phyloP scores from a whole-genome alignment of 768 basidiomycete species.

The Psilocybe cubensis region DNA sequence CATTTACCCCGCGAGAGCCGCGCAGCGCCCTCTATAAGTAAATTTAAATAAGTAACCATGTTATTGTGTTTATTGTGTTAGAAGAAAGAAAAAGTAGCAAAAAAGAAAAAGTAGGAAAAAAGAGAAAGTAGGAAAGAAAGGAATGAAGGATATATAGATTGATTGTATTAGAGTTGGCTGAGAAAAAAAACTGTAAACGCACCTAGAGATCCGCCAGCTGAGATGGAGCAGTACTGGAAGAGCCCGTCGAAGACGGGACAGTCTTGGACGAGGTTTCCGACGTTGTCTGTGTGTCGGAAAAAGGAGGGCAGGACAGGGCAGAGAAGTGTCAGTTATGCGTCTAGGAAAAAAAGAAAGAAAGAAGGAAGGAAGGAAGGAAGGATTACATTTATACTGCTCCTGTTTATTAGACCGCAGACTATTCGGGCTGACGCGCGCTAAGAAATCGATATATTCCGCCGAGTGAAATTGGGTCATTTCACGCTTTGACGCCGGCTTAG shows the following conservation, averaged over 20 bases:
- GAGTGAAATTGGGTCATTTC: constrained; percentile 99
- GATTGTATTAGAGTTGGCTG: constrained; percentile 1
- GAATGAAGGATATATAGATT: too few relatives aligned
- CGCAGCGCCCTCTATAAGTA: constrained; percentile 98
- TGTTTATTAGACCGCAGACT: constrained; percentile 93
- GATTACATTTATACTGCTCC: constrained; percentile 97
- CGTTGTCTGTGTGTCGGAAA: constrained; percentile 69
- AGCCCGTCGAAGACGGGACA: constrained; percentile 98
- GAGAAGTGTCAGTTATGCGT: background rate
- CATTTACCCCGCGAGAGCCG: constrained; percentile 94
- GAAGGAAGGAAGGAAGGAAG: too few relatives aligned
- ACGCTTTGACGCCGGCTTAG: constrained; percentile 98
- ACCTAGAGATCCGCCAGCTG: constrained; percentile 99
- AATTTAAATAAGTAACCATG: too few relatives aligned
- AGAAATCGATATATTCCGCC: constrained; percentile 98
- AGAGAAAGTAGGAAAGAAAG: too few relatives aligned
- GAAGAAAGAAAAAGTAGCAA: too few relatives aligned
- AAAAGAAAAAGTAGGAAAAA: too few relatives aligned
- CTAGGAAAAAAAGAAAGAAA: background rate
- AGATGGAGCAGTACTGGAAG: constrained; percentile 99
- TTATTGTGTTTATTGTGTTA: too few relatives aligned
- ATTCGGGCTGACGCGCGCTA: constrained; percentile 89
- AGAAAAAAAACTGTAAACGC: constrained; percentile 24
- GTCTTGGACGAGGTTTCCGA: constrained; percentile 80
- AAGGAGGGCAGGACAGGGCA: background rate